These are phyloP conservation scores for Grosmannia penicillata DNA, from an alignment of 2,329 filamentous ascomycete species.

Conservation along the genomic window DNA sequence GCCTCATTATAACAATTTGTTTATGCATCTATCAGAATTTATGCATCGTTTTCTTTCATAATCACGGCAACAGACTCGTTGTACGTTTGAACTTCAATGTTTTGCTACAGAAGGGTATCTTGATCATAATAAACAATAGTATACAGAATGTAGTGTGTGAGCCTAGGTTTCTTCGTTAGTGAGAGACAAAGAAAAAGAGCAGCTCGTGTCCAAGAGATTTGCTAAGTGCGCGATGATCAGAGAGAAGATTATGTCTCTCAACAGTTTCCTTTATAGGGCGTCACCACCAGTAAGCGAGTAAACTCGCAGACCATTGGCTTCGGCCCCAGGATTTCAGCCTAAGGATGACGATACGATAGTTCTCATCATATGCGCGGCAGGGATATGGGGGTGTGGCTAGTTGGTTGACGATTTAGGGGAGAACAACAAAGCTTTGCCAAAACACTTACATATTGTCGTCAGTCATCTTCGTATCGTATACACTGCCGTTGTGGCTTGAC, in stretches of 20 bases:
- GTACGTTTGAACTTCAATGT: too few species aligned
- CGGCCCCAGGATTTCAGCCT: constrained; percentile 47
- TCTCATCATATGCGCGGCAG: constrained; percentile 56
- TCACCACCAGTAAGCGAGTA: neutral
- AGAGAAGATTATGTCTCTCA: constrained; percentile 34
- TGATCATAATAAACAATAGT: too few species aligned
- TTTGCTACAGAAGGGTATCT: too few species aligned
- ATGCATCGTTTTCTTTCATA: neutral
- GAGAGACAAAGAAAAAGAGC: neutral
- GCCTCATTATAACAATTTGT: constrained; percentile 2
- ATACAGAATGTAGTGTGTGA: too few species aligned
- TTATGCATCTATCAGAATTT: neutral
- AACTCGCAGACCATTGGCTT: constrained; percentile 13
- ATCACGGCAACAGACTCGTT: too few species aligned
- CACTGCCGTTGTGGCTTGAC: constrained; percentile 24
- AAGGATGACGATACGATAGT: constrained; percentile 87
- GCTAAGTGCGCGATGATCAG: constrained; percentile 21
- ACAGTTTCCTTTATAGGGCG: constrained; percentile 17
- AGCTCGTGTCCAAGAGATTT: too few species aligned
- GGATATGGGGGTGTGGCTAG: too few species aligned
- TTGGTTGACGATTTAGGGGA: too few species aligned
- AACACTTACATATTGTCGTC: constrained; percentile 5
- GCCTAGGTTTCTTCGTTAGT: too few species aligned
- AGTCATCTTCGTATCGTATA: constrained; percentile 30
- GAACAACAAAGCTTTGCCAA: too few species aligned